Conservation (phyloP, 2,329 filamentous ascomycete species). For the Atkinsonella texensis region DNA sequence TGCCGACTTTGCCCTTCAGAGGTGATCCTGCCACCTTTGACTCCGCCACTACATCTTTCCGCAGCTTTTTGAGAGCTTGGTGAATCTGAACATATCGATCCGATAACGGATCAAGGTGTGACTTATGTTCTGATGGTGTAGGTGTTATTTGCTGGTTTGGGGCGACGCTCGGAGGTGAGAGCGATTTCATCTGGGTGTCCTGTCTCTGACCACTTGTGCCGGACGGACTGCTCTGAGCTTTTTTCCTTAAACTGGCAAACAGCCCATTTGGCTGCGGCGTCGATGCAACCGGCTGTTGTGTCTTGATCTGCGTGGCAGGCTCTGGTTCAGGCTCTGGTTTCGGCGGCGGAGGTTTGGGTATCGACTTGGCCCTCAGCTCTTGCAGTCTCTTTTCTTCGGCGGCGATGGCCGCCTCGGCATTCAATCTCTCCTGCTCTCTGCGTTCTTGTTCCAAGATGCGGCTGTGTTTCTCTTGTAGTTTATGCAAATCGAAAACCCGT, state of each 20-base stretch:
- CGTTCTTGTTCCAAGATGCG: conserved; percentile 32
- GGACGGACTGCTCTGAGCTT: conserved; percentile 7
- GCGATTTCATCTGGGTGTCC: not conserved
- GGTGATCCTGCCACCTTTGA: conserved; percentile 31
- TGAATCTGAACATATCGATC: conserved; percentile 49
- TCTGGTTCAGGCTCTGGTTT: conserved; percentile 20
- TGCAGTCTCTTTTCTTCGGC: conserved; percentile 36
- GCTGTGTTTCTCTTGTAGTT: conserved; percentile 31
- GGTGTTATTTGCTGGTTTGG: conserved; percentile 1
- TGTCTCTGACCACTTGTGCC: not conserved
- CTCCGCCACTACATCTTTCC: conserved; percentile 50
- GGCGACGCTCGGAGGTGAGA: not conserved
- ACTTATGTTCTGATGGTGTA: conserved; percentile 2
- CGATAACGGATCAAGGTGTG: conserved; percentile 6
- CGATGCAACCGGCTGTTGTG: not conserved
- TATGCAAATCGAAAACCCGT: conserved; percentile 34
- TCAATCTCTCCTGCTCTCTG: conserved; percentile 33
- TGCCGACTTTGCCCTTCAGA: conserved; percentile 55
- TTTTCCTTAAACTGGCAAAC: conserved; percentile 13
- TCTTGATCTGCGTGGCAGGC: conserved; percentile 6
- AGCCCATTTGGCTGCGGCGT: conserved; percentile 11
- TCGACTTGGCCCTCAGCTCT: conserved; percentile 32
- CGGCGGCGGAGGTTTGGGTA: conserved; percentile 30
- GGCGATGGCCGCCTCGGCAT: conserved; percentile 31
- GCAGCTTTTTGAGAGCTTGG: conserved; percentile 51